Evolutionary conservation across 345 rosid species (phyloP).

Genomic region (Anacardium occidentale): DNA sequence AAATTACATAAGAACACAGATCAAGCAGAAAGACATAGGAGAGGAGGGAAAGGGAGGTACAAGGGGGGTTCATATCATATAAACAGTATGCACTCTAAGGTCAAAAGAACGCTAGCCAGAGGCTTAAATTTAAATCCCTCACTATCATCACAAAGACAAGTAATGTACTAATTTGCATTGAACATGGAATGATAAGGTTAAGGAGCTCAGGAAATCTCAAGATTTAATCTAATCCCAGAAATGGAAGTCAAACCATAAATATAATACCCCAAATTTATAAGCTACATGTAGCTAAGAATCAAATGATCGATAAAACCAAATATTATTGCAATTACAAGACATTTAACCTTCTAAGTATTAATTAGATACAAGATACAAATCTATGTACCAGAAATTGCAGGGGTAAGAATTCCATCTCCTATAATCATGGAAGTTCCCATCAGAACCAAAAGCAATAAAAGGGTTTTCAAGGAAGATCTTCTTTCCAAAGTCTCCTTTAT

Average conservation of each 20-base stretch:
- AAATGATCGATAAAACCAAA: neutral
- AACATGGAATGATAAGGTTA: neutral
- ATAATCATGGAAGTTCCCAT: slow-evolving; percentile 98
- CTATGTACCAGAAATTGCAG: slow-evolving; percentile 83
- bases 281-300: too few relatives aligned
- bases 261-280: neutral
- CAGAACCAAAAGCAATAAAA: slow-evolving; percentile 73
- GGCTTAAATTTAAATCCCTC: neutral
- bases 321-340: neutral
- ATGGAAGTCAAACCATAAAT: neutral
- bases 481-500: slow-evolving; percentile 81
- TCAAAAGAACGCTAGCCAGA: too few relatives aligned
- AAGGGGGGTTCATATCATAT: too few relatives aligned
- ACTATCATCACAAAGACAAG: neutral
- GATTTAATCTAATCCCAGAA: too few relatives aligned
- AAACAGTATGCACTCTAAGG: too few relatives aligned
- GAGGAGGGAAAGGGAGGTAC: neutral
- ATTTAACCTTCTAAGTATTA: neutral
- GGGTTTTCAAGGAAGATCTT: slow-evolving; percentile 66
- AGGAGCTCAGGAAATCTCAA: neutral
- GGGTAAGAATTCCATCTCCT: slow-evolving; percentile 95
- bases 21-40: neutral
- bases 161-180: too few relatives aligned
- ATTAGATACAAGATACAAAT: slow-evolving; percentile 6
- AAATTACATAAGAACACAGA: neutral